phyloP scores from a whole-genome alignment of 2,329 filamentous ascomycete species.

The Xylaria sp. region DNA sequence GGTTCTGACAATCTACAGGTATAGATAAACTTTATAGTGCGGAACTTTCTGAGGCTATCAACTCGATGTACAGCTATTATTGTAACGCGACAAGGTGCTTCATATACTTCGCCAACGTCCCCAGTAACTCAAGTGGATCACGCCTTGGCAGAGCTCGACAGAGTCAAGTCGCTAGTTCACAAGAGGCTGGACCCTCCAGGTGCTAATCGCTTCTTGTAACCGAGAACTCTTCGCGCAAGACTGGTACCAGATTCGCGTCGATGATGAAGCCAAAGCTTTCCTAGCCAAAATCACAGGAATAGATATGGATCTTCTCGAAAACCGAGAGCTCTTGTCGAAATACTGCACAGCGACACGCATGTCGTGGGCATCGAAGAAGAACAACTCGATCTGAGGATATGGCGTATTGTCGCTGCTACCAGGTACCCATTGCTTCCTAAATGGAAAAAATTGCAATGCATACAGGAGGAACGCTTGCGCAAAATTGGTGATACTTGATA shows the following conservation, averaged over 20 bases:
- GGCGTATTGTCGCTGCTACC: conserved; percentile 1
- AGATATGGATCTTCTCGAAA: background rate
- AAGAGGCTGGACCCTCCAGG: background rate
- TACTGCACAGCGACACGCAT: background rate
- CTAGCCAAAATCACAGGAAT: background rate
- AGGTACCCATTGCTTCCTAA: background rate
- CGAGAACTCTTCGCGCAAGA: background rate
- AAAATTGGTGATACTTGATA: background rate
- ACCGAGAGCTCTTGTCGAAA: background rate
- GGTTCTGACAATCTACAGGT: background rate
- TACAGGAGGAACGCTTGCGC: background rate
- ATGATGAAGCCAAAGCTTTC: background rate
- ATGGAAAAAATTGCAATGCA: background rate
- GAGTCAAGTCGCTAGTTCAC: background rate
- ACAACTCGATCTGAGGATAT: conserved; percentile 6
- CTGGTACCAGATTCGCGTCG: background rate
- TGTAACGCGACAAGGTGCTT: background rate
- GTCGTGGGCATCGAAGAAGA: background rate
- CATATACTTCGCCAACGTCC: background rate
- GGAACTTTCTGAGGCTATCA: background rate
- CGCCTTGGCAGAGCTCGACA: background rate
- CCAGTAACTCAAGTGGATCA: background rate
- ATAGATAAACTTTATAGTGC: background rate
- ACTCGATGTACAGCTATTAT: background rate
- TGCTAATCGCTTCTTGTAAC: background rate